A percentile compares a stretch with the other conserved stretches of the same genome.
Evolutionary conservation across 306 rosid genomes (phyloP).

Genomic region (Mimosa pudica): DNA sequence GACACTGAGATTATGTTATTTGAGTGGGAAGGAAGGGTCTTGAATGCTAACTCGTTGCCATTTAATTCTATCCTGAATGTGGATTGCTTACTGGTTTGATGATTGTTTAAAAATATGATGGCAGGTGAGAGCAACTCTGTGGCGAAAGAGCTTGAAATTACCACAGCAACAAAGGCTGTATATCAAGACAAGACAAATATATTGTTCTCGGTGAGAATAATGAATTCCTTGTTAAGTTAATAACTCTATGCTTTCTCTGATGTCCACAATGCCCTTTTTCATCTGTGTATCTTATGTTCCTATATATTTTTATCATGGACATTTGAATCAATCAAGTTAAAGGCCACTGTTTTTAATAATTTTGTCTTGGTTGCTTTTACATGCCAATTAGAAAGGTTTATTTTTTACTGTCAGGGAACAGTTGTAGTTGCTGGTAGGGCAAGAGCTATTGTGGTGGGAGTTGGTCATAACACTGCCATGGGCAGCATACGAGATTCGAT

Average conservation of each 20-base stretch:
- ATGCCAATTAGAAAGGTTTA: slow-evolving; percentile 5
- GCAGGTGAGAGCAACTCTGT: slow-evolving; percentile 97
- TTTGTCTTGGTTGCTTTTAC: background rate
- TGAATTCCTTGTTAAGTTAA: slow-evolving; percentile 23
- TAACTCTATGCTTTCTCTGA: background rate
- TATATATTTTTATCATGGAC: background rate
- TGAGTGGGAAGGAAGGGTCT: background rate
- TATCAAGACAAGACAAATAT: slow-evolving; percentile 98
- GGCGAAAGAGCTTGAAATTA: slow-evolving; percentile 80
- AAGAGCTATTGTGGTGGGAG: slow-evolving; percentile 91
- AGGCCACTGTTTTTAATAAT: slow-evolving; percentile 24
- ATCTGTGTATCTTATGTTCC: slow-evolving; percentile 1
- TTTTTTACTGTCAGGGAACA: slow-evolving; percentile 77
- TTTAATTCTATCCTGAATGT: background rate
- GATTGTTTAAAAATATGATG: slow-evolving; percentile 29
- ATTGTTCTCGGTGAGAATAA: slow-evolving; percentile 78
- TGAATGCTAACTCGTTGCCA: background rate
- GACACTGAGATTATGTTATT: background rate
- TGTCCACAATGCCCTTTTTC: background rate
- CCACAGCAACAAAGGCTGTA: slow-evolving; percentile 78
- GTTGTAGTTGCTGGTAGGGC: slow-evolving; percentile 98
- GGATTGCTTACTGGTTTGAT: slow-evolving; percentile 25
- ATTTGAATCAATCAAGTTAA: slow-evolving; percentile 30
- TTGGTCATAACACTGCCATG: slow-evolving; percentile 96
- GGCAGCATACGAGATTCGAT: slow-evolving; percentile 91